Evolutionary conservation across 2,329 filamentous ascomycete species (phyloP).

Genomic region (Tympanopsis confertula): DNA sequence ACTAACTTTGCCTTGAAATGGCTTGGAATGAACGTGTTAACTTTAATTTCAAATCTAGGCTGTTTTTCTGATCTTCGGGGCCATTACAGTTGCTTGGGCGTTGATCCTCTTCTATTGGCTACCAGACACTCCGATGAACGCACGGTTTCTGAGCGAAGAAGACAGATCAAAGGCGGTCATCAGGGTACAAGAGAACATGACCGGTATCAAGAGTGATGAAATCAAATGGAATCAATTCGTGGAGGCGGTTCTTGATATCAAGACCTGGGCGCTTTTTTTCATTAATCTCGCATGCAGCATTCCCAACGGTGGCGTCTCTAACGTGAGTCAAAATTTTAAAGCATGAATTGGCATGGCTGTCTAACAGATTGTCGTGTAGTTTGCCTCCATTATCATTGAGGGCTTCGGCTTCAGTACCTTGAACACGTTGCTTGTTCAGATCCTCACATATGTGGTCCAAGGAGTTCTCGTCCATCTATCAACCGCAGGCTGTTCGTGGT

Average conservation of each 20-base stretch:
- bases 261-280: conserved; percentile 14
- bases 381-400: too few relatives aligned
- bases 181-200: conserved; percentile 1
- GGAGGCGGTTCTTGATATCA: conserved; percentile 14
- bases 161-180: not conserved
- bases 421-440: too few relatives aligned
- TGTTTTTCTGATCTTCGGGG: conserved; percentile 1
- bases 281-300: conserved; percentile 18
- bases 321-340: too few relatives aligned
- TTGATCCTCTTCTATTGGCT: not conserved
- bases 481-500: too few relatives aligned
- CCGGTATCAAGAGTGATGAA: conserved; percentile 10
- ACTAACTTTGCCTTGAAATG: too few relatives aligned
- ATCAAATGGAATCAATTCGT: conserved; percentile 18
- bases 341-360: too few relatives aligned
- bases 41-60: too few relatives aligned
- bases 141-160: not conserved
- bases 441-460: too few relatives aligned
- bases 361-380: too few relatives aligned
- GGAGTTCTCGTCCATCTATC: too few relatives aligned
- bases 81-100: not conserved
- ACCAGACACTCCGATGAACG: not conserved
- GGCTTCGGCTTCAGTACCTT: too few relatives aligned
- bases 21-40: too few relatives aligned
- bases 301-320: conserved; percentile 22